Evolutionary conservation across 352 stramenopile genomes (phyloP).

Genomic region (Pythium biforme): DNA sequence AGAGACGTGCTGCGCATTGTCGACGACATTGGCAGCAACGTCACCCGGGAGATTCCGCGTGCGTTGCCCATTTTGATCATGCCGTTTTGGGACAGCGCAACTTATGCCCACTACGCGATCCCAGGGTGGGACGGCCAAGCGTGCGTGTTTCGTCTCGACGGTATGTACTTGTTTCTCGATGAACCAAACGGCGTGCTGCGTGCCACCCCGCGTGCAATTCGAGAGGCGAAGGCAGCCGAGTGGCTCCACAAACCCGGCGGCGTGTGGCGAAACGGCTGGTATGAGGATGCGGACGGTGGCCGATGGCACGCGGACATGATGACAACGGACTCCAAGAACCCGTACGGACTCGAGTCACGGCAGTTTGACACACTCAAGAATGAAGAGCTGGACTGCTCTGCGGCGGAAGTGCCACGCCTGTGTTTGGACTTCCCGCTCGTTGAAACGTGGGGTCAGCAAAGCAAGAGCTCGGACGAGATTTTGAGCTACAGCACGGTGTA

Average conservation of each 20-base stretch:
- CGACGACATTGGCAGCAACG: slow-evolving; percentile 16
- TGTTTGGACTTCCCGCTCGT: slow-evolving; percentile 16
- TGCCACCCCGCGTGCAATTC: slow-evolving; percentile 12
- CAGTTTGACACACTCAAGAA: slow-evolving; percentile 25
- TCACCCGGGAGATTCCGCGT: slow-evolving; percentile 10
- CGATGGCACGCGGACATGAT: slow-evolving; percentile 30
- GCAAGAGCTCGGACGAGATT: neutral
- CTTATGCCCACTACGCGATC: slow-evolving; percentile 19
- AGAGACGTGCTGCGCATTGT: slow-evolving; percentile 25
- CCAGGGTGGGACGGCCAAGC: slow-evolving; percentile 28
- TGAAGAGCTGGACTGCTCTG: slow-evolving; percentile 11
- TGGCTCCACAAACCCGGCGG: slow-evolving; percentile 26
- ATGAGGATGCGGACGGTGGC: slow-evolving; percentile 14
- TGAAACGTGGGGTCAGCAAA: slow-evolving; percentile 19
- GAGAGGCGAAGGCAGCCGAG: slow-evolving; percentile 21
- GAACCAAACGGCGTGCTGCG: neutral
- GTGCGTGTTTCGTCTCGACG: slow-evolving; percentile 30
- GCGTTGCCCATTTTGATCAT: slow-evolving; percentile 36
- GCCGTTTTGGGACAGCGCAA: slow-evolving; percentile 35
- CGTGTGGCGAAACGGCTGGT: slow-evolving; percentile 39
- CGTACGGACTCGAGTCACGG: slow-evolving; percentile 10
- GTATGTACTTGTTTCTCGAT: slow-evolving; percentile 9
- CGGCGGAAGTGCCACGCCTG: neutral
- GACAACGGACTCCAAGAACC: neutral
- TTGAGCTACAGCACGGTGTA: slow-evolving; percentile 3